Evolutionary conservation across 2,329 filamentous ascomycete genomes (phyloP).

Genomic region (Albophoma yamanashiensis): DNA sequence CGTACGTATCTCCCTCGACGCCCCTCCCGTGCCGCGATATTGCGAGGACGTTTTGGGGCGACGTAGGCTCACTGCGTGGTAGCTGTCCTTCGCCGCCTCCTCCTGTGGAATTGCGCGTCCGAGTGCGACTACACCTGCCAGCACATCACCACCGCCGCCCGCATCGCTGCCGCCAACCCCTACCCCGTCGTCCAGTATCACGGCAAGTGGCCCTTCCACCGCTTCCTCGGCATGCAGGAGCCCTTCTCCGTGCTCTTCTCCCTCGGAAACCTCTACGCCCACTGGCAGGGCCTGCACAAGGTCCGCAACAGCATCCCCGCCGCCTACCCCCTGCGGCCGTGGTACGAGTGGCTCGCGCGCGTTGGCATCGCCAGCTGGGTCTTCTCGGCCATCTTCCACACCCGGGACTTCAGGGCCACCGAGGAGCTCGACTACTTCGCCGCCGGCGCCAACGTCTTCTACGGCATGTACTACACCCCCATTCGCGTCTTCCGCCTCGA

Average conservation of each 20-base stretch:
- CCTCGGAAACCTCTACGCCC: constrained; percentile 80
- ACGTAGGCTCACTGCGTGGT: constrained; percentile 2
- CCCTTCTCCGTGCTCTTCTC: constrained; percentile 90
- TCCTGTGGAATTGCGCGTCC: constrained; percentile 83
- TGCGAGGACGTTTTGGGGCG: neutral
- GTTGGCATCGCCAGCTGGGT: constrained; percentile 77
- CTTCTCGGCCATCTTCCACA: constrained; percentile 87
- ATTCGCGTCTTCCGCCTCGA: constrained; percentile 80
- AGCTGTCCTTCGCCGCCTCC: constrained; percentile 77
- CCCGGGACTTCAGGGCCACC: constrained; percentile 71
- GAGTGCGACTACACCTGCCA: constrained; percentile 99
- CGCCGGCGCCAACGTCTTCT: constrained; percentile 80
- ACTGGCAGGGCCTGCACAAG: constrained; percentile 64
- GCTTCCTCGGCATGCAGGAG: constrained; percentile 88
- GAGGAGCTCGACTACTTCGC: constrained; percentile 97
- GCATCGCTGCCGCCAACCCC: constrained; percentile 53
- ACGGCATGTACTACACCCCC: constrained; percentile 78
- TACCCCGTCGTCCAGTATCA: constrained; percentile 80
- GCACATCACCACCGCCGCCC: constrained; percentile 71
- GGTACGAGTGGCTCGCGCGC: constrained; percentile 71
- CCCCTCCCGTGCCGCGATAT: neutral
- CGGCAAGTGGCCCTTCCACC: constrained; percentile 96
- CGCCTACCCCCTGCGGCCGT: constrained; percentile 65
- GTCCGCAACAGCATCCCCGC: constrained; percentile 60
- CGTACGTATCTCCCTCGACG: constrained; percentile 43